Evolutionary conservation across 2,329 filamentous ascomycete species (phyloP).

Genomic region (Erysiphe pulchra): DNA sequence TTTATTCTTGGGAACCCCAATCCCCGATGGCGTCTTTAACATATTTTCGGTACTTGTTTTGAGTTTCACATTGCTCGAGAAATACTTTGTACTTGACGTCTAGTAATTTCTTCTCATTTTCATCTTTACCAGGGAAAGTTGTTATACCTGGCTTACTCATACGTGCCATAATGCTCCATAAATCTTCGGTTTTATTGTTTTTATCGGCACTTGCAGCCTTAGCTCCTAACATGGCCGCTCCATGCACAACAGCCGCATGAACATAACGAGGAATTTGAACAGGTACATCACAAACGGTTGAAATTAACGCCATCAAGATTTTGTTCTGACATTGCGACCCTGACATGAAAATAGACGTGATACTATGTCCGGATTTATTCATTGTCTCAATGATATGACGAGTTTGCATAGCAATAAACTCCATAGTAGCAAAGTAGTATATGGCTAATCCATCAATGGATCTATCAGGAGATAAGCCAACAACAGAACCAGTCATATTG

Average conservation of each 20-base stretch:
- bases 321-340: conserved; percentile 93
- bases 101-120: conserved; percentile 52
- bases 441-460: conserved; percentile 67
- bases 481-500: conserved; percentile 72
- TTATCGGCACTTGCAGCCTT: conserved; percentile 75
- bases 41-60: conserved; percentile 56
- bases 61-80: conserved; percentile 67
- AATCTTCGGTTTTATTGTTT: conserved; percentile 53
- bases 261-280: conserved; percentile 86
- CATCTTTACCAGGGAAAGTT: conserved; percentile 47
- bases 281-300: conserved; percentile 74
- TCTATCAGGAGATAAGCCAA: conserved; percentile 71
- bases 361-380: conserved; percentile 70
- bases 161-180: conserved; percentile 94
- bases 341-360: conserved; percentile 94
- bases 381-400: conserved; percentile 85
- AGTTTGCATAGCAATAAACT: conserved; percentile 94
- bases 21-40: conserved; percentile 35
- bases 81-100: conserved; percentile 90
- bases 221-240: conserved; percentile 93
- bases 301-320: conserved; percentile 73
- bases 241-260: conserved; percentile 84
- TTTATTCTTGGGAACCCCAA: conserved; percentile 14
- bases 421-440: conserved; percentile 88
- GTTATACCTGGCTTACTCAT: conserved; percentile 86